Conservation (phyloP, 1,284 basidiomycete genomes). For the Pisolithus thermaeus region DNA sequence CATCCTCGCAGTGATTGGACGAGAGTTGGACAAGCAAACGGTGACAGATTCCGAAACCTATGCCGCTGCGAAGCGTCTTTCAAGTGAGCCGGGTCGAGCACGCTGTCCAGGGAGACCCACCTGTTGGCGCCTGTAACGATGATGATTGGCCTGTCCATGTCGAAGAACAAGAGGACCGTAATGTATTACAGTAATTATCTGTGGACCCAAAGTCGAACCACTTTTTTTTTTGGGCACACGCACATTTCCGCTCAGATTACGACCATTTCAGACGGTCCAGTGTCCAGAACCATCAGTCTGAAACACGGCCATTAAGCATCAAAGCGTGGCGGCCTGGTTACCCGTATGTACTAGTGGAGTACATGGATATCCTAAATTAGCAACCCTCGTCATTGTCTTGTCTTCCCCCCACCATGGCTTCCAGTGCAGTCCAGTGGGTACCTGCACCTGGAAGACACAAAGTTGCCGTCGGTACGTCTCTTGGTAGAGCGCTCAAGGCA, state of each 20-base stretch:
- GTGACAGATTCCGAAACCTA: conserved; percentile 82
- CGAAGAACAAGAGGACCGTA: conserved; percentile 16
- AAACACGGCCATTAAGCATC: no score
- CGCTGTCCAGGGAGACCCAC: conserved; percentile 32
- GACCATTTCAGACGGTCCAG: no score
- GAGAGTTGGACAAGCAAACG: conserved; percentile 72
- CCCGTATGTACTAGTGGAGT: no score
- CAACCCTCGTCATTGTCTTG: conserved; percentile 13
- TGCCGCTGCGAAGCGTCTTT: conserved; percentile 50
- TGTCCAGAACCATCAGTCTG: no score
- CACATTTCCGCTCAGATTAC: no score
- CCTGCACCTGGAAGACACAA: conserved; percentile 48
- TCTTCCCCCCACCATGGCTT: conserved; percentile 34
- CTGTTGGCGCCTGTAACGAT: conserved; percentile 68
- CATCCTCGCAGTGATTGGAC: conserved; percentile 43
- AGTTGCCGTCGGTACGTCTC: conserved; percentile 52
- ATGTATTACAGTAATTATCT: no score
- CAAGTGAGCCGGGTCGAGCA: not conserved
- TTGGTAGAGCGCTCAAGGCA: conserved; percentile 53
- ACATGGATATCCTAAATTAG: not conserved
- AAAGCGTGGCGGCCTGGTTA: no score
- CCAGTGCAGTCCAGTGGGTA: conserved; percentile 45
- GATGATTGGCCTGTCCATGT: conserved; percentile 45
- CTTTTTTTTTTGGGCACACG: no score
- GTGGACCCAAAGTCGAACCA: no score